These are phyloP conservation scores for Quercus berberidifolia DNA, from an alignment of 306 rosid genomes.

Conservation along the genomic window DNA sequence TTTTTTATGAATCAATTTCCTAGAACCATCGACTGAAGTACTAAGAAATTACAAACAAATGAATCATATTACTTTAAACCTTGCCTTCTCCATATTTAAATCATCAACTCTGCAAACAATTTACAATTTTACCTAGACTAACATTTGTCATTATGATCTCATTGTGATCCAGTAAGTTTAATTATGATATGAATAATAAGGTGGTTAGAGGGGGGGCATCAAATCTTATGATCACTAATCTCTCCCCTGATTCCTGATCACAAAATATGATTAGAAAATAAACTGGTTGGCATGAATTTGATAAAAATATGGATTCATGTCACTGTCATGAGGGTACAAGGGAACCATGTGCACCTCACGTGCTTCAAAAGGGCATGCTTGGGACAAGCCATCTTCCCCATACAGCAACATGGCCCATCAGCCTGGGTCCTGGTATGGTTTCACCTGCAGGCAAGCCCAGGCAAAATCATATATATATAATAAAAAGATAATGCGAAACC, in stretches of 20 bases:
- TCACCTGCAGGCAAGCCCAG: neutral
- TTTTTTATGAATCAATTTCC: no score
- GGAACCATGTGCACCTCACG: neutral
- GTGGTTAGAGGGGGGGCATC: neutral
- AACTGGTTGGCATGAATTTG: neutral
- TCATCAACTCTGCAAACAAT: no score
- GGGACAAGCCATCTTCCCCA: neutral
- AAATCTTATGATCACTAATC: neutral
- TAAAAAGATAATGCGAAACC: neutral
- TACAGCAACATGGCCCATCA: neutral
- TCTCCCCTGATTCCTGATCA: neutral
- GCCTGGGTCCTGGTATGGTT: no score
- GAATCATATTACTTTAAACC: no score
- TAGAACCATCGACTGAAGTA: no score
- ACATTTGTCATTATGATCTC: no score
- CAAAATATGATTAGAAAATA: neutral
- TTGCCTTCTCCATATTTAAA: no score
- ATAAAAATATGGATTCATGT: neutral
- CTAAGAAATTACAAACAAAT: no score
- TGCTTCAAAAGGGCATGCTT: neutral
- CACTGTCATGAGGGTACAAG: neutral
- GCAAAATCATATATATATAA: neutral
- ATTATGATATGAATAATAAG: neutral
- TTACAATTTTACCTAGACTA: no score
- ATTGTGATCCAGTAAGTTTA: neutral